Percentiles rank a stretch among this genome's conserved stretches.
phyloP scores from a whole-genome alignment of 2,329 filamentous ascomycete species.

The Ophiostoma piceae region DNA sequence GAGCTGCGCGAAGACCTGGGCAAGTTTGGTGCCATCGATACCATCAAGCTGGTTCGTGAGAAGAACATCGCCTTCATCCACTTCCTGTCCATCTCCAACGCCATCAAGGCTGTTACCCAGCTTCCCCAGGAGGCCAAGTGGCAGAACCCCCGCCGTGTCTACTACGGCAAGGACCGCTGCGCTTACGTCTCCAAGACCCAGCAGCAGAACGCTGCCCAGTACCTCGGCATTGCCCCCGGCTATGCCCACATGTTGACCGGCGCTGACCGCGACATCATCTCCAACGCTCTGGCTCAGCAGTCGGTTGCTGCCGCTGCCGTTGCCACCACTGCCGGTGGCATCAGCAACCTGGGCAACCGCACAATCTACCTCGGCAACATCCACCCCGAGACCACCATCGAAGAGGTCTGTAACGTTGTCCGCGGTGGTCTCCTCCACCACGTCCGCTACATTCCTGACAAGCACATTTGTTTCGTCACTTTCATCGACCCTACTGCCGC shows the following conservation, averaged over 20 bases:
- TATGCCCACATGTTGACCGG: slow-evolving; percentile 96
- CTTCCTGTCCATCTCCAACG: slow-evolving; percentile 94
- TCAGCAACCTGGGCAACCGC: slow-evolving; percentile 94
- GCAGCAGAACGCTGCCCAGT: slow-evolving; percentile 97
- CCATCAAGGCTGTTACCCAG: slow-evolving; percentile 95
- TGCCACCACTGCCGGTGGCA: slow-evolving; percentile 90
- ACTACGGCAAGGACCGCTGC: slow-evolving; percentile 97
- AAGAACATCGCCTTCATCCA: slow-evolving; percentile 98
- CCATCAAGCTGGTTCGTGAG: slow-evolving; percentile 94
- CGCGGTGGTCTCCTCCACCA: slow-evolving; percentile 92
- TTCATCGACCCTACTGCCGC: slow-evolving; percentile 98
- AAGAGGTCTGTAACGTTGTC: slow-evolving; percentile 99
- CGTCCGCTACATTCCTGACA: slow-evolving; percentile 98
- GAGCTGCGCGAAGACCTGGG: slow-evolving; percentile 90
- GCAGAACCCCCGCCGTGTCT: slow-evolving; percentile 91
- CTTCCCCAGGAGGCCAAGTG: slow-evolving; percentile 94
- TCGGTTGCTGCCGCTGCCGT: slow-evolving; percentile 95
- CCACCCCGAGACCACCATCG: slow-evolving; percentile 95
- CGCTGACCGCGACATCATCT: slow-evolving; percentile 93
- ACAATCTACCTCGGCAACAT: slow-evolving; percentile 99
- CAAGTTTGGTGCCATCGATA: slow-evolving; percentile 95
- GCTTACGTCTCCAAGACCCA: slow-evolving; percentile 99
- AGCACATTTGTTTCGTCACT: slow-evolving; percentile 99
- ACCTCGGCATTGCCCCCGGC: slow-evolving; percentile 91
- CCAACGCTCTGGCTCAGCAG: slow-evolving; percentile 91